Evolutionary conservation across 305 asterid species (phyloP).

Genomic region (Fraxinus paxiana): DNA sequence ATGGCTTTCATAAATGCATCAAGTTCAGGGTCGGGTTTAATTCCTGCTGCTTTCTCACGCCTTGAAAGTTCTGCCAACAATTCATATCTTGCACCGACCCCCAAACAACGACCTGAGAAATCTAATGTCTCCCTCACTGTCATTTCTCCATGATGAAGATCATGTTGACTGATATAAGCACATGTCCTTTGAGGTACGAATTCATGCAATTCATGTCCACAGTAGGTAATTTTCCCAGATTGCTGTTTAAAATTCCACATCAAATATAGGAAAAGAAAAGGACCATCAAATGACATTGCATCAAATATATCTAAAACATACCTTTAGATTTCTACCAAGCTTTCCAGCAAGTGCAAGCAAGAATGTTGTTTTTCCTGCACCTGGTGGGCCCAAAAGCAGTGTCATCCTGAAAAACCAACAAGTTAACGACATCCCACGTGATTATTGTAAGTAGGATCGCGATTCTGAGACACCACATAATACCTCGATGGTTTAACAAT

Average conservation of each 20-base stretch:
- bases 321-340: slow-evolving; percentile 30
- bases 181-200: slow-evolving; percentile 53
- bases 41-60: slow-evolving; percentile 48
- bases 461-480: background rate
- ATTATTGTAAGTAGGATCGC: background rate
- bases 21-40: slow-evolving; percentile 46
- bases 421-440: background rate
- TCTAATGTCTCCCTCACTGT: slow-evolving; percentile 61
- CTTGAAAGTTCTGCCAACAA: slow-evolving; percentile 39
- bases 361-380: slow-evolving; percentile 41
- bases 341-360: slow-evolving; percentile 38
- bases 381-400: slow-evolving; percentile 43
- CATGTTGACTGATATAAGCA: slow-evolving; percentile 52
- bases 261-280: background rate
- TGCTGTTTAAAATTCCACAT: slow-evolving; percentile 21
- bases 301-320: slow-evolving; percentile 6
- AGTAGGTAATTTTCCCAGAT: slow-evolving; percentile 47
- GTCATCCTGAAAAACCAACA: slow-evolving; percentile 31
- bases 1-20: slow-evolving; percentile 51
- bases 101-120: slow-evolving; percentile 51
- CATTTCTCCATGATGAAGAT: slow-evolving; percentile 60
- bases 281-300: background rate
- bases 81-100: slow-evolving; percentile 45
- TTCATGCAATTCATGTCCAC: slow-evolving; percentile 48
- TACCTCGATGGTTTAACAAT: slow-evolving; percentile 42